Evolutionary conservation across 2,329 filamentous ascomycete genomes (phyloP), one percentile per base, ranked within the genome.

Genomic region (Hypoxylon sp.): DNA sequence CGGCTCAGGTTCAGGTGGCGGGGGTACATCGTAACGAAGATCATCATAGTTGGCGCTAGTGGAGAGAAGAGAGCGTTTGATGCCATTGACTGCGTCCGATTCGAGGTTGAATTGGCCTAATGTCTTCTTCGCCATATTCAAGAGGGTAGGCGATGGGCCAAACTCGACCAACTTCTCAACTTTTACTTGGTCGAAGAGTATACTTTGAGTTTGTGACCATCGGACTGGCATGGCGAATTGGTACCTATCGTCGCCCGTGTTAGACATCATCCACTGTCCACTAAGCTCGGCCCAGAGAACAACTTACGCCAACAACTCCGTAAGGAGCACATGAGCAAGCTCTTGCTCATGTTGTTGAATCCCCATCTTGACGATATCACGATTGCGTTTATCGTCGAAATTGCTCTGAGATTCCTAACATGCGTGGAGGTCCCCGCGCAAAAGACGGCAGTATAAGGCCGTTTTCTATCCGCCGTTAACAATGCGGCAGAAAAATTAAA

Each of bases 281-380:
- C 11, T 9, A 13, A 45, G 25, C 1, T 60, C 9, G 19, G n/a
- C n/a, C 30, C 30, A 43, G n/a, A 36, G 11, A 21, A 30, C 0
- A 48, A 69, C 68, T 67, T 60, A 71, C 68, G 68, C 68, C 45
- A 71, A 36, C 43, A 71, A 32, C 53, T 71, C 68, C 28, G 68
- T 71, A 10, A 71, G 66, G 68, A 71, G 68, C 55, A 71, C 68
- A 65, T 71, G 68, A 69, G 68, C 65, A 58, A 71, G 68, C 53
- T 69, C 63, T 52, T 65, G 63, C 57, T 71, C 63, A 60, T 67
- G 60, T 9, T 53, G 21, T 30, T 67, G 62, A n/a, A 58, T 28
- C 14, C 28, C 55, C 68, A 71, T 71, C 28, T 53, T 62, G 38
- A 55, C 32, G 28, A 21, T 30, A 23, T 59, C 23, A 2, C n/a